Evolutionary conservation across 2,329 filamentous ascomycete genomes (phyloP).

Genomic region (Dothideomycetes sp.): DNA sequence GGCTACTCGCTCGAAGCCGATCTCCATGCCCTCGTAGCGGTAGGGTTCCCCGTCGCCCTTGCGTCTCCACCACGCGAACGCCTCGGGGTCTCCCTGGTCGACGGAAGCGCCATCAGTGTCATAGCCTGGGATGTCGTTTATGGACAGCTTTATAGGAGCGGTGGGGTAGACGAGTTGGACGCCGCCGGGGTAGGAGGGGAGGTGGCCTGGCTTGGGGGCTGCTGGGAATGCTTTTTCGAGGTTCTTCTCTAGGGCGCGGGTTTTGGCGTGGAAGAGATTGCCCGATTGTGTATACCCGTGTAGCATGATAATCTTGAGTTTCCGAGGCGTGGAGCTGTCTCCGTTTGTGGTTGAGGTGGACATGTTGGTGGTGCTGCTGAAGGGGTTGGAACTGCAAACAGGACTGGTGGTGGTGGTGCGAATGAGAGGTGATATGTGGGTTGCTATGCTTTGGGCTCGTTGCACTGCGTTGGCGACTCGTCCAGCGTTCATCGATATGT

Average conservation of each 20-base stretch:
- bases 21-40: constrained; percentile 56
- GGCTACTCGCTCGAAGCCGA: constrained; percentile 55
- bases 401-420: neutral
- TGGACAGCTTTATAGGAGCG: constrained; percentile 30
- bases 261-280: constrained; percentile 74
- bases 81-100: constrained; percentile 37
- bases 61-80: constrained; percentile 75
- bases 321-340: constrained; percentile 9
- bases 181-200: constrained; percentile 24
- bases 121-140: constrained; percentile 49
- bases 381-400: neutral
- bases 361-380: neutral
- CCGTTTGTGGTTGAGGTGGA: neutral
- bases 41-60: constrained; percentile 47
- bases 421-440: neutral
- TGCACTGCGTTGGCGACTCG: too few species aligned
- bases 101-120: constrained; percentile 23
- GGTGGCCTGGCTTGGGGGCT: constrained; percentile 37
- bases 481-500: too few species aligned
- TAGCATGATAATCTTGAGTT: constrained; percentile 38
- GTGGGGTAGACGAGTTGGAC: constrained; percentile 37
- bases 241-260: constrained; percentile 72
- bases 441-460: too few species aligned
- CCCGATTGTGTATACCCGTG: constrained; percentile 85
- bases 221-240: constrained; percentile 62